Evolutionary conservation across 805 yeast genomes (phyloP).

Genomic region (Scheffersomyces spartinae): DNA sequence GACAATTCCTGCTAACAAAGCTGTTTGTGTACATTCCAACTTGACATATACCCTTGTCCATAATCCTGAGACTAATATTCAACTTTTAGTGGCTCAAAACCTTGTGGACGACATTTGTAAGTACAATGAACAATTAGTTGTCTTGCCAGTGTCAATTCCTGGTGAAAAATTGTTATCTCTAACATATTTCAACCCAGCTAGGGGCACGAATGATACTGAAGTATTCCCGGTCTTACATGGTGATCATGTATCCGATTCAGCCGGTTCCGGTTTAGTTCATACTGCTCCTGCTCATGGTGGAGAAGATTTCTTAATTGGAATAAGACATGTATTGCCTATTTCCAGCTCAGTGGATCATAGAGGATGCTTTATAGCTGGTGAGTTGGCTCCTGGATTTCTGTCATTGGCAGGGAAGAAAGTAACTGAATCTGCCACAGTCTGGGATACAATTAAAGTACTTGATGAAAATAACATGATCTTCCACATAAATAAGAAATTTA

Average conservation of each 20-base stretch:
- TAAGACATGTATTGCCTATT: slow-evolving; percentile 41
- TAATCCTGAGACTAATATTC: slow-evolving; percentile 20
- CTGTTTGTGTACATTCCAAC: slow-evolving; percentile 58
- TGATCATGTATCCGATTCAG: slow-evolving; percentile 62
- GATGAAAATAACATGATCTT: slow-evolving; percentile 50
- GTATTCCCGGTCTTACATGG: slow-evolving; percentile 61
- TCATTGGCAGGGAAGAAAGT: slow-evolving; percentile 33
- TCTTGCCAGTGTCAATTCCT: slow-evolving; percentile 4
- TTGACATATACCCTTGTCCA: slow-evolving; percentile 43
- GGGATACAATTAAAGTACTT: slow-evolving; percentile 48
- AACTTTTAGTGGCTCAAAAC: slow-evolving; percentile 45
- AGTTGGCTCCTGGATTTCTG: slow-evolving; percentile 35
- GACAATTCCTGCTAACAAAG: slow-evolving; percentile 85
- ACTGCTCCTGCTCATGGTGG: slow-evolving; percentile 97
- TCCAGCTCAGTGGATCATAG: slow-evolving; percentile 69
- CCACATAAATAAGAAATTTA: slow-evolving; percentile 36
- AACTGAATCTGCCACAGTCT: slow-evolving; percentile 12
- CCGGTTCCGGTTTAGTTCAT: slow-evolving; percentile 95
- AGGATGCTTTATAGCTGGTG: slow-evolving; percentile 52
- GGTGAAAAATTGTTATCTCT: slow-evolving; percentile 17
- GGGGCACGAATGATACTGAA: slow-evolving; percentile 12
- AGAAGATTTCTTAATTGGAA: slow-evolving; percentile 76
- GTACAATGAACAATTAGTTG: slow-evolving; percentile 2
- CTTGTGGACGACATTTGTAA: slow-evolving; percentile 15
- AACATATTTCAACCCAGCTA: slow-evolving; percentile 47